Evolutionary conservation across 2,329 filamentous ascomycete species (phyloP), one percentile per base, ranked within the genome.

Genomic region (Hypoxylon sp.): DNA sequence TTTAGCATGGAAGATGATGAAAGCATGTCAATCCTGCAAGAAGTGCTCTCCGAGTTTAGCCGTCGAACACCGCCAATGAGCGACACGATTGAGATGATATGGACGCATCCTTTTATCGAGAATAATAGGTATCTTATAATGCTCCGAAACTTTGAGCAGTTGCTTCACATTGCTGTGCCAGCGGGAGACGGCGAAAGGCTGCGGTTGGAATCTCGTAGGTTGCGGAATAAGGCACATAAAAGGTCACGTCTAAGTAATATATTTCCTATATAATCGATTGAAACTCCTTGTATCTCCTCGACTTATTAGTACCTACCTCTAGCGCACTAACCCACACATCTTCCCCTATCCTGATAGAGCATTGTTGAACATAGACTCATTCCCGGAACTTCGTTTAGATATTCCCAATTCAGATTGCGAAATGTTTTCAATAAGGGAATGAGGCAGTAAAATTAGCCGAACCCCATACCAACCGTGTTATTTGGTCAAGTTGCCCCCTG

Each of bases 1-100:
- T 72, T 70, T 42, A 42, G 48, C 4, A 72, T 72, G 13, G 53
- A 35, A 1, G 42, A 66, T 17, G 30, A 3, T 10, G 55, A 68
- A 13, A 54, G 60, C 14, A 27, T 66, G 31, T 17, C 25, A 1
- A 67, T 72, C 17, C 40, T 65, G 25, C 31, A 11, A 30, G 55
- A 56, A 6, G 50, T 65, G 6, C 25, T 60, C 6, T 17, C 20
- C 2, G 50, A 60, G 22, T 17, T 59, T 14, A 20, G 30, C 2
- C 1, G 4, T 42, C 10, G 40, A 25, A 22, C 48, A 20, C 37
- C n/a, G 20, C 3, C 27, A 6, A 20, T 5, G 20, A 20, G 25
- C 14, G 10, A 14, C 11, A 31, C 40, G 8, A 30, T 7, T 8
- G 55, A 48, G 3, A 7, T 8, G 5, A 33, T 25, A 14, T 50